Base-by-base conservation (phyloP, 2,329 filamentous ascomycete genomes). In the Fusarium hainanense region DNA sequence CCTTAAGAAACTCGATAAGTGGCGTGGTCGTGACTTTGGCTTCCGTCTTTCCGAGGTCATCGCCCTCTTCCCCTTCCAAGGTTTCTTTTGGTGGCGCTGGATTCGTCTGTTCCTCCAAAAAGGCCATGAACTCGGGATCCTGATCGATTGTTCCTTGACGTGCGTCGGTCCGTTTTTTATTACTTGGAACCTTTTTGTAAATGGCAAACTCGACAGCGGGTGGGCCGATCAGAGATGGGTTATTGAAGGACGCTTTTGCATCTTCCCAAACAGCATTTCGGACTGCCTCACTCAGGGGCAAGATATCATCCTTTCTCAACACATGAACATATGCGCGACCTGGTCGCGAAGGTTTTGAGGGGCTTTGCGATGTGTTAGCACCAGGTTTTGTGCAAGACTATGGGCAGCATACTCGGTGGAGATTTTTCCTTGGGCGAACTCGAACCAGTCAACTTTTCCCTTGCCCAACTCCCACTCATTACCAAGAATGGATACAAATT, bases 111-210 rank as follows among this genome's bases (percentile, higher is more conserved):
- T 88, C 92, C 78, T 97, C 92, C 10, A 99, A 86, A 78, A 98
- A 99, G 27, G 90, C 89, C 83, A 98, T 97, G 74, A 98, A 99
- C 74, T 98, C 96, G 0, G 93, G 90, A 76, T 99, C 96, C 77
- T 97, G 94, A 75, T 99, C 96, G 71, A 99, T 98, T 5, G 94
- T 97, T 55, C 95, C 96, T 78, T 97, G 93, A 16, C 94, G 90
- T 55, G 90, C 89, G 82, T 99, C 96, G 56, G 89, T 88, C 34
- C 93, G 90, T 51, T 88, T 88, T 78, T 93, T 93, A 37, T 85
- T 88, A 63, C 88, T 88, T 2, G 95, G 93, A 2, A 93, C 88
- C 75, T 94, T 94, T 71, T 93, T 93, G 81, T 94, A 97, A 2
- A 92, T 88, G 20, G 94, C 89, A 75, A 93, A 93, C 75, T 97